These are phyloP conservation scores for Phlebiopsis gigantea DNA, from an alignment of 768 basidiomycete species.

Conservation along the genomic window DNA sequence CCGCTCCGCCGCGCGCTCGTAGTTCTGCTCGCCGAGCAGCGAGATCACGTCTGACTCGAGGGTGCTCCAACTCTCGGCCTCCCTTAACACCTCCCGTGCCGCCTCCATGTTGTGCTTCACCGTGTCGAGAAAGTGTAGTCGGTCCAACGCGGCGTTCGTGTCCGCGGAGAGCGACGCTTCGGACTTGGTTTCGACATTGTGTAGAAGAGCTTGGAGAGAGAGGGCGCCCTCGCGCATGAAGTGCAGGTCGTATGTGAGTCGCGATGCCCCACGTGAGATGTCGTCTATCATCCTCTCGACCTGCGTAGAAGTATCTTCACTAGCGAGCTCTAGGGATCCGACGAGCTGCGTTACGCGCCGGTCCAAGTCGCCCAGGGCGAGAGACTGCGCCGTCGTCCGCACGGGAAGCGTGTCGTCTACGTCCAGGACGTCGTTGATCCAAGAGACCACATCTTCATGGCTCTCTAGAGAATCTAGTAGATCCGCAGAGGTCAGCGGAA, in stretches of 20 bases:
- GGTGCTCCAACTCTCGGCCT: slow-evolving; percentile 96
- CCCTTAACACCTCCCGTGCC: slow-evolving; percentile 81
- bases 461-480: slow-evolving; percentile 20
- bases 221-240: slow-evolving; percentile 93
- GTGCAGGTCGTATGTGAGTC: slow-evolving; percentile 92
- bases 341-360: slow-evolving; percentile 70
- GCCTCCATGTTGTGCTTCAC: slow-evolving; percentile 86
- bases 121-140: slow-evolving; percentile 75
- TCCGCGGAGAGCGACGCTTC: slow-evolving; percentile 45
- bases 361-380: slow-evolving; percentile 48
- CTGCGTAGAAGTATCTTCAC: slow-evolving; percentile 81
- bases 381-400: slow-evolving; percentile 9
- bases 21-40: slow-evolving; percentile 73
- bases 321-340: slow-evolving; percentile 77
- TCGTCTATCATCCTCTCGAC: slow-evolving; percentile 90
- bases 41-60: slow-evolving; percentile 89
- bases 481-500: slow-evolving; percentile 12
- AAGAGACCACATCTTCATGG: slow-evolving; percentile 23
- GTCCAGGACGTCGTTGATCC: slow-evolving; percentile 27
- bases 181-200: slow-evolving; percentile 54
- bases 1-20: slow-evolving; percentile 87
- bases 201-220: slow-evolving; percentile 63
- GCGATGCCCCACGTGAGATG: slow-evolving; percentile 84
- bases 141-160: slow-evolving; percentile 66
- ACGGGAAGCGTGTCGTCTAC: neutral